These are phyloP conservation scores for Saccharomycopsis javanensis DNA, from an alignment of 805 yeast species.

Conservation along the genomic window DNA sequence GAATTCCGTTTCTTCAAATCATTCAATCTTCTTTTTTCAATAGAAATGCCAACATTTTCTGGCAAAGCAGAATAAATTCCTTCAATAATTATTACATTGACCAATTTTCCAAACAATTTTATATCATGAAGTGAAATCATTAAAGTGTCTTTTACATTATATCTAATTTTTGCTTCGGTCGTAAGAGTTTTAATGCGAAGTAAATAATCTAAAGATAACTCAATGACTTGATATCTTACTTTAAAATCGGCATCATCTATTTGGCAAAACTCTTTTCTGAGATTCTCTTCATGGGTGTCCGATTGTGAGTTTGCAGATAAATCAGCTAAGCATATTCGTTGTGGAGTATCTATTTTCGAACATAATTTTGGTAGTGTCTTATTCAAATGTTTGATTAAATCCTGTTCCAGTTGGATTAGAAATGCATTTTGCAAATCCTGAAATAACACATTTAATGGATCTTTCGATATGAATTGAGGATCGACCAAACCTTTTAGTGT, in stretches of 20 bases:
- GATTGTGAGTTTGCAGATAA: background rate
- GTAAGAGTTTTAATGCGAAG: constrained; percentile 32
- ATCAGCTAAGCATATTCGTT: background rate
- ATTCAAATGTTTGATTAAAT: background rate
- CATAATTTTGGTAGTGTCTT: background rate
- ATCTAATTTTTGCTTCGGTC: constrained; percentile 21
- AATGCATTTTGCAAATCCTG: constrained; percentile 22
- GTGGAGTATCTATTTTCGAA: background rate
- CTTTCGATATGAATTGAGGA: constrained; percentile 24
- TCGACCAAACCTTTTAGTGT: constrained; percentile 18
- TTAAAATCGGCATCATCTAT: background rate
- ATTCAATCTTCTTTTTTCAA: constrained; percentile 48
- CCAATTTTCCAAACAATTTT: constrained; percentile 55
- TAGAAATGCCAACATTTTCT: constrained; percentile 49
- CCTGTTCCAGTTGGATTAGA: background rate
- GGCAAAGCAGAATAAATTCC: constrained; percentile 63
- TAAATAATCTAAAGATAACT: constrained; percentile 31
- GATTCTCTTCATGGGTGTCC: no score
- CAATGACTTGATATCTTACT: constrained; percentile 26
- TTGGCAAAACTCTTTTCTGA: background rate
- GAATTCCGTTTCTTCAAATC: constrained; percentile 29
- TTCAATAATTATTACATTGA: constrained; percentile 55
- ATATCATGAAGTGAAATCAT: constrained; percentile 80
- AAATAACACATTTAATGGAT: constrained; percentile 28
- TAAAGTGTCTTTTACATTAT: constrained; percentile 31